These are phyloP conservation scores for Fusarium duplospermum DNA, from an alignment of 2,329 filamentous ascomycete genomes.

Conservation along the genomic window DNA sequence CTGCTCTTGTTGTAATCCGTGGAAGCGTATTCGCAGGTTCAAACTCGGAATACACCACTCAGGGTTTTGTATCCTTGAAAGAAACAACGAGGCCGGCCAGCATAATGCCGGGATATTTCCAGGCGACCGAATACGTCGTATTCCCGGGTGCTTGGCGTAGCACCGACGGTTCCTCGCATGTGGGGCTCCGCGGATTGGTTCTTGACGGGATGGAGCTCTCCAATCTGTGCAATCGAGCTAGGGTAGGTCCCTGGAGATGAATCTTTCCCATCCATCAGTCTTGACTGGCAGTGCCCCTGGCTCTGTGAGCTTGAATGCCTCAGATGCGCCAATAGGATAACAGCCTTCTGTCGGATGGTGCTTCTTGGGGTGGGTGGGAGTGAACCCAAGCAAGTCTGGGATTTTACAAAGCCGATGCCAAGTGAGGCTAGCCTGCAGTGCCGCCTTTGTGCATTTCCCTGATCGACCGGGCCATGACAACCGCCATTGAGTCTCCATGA, in stretches of 20 bases:
- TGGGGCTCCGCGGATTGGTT: constrained; percentile 8
- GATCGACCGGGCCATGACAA: background rate
- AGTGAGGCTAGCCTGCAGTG: background rate
- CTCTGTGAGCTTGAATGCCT: constrained; percentile 7
- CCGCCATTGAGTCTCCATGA: background rate
- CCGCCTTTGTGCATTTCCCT: background rate
- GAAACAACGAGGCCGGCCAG: background rate
- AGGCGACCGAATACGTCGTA: constrained; percentile 41
- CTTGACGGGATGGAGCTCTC: constrained; percentile 13
- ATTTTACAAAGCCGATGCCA: constrained; percentile 5
- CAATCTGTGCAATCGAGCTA: constrained; percentile 28
- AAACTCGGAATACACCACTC: background rate
- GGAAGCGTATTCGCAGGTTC: constrained; percentile 18
- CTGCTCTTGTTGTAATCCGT: background rate
- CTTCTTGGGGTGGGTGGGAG: constrained; percentile 10
- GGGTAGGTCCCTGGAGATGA: constrained; percentile 27
- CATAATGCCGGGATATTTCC: constrained; percentile 25
- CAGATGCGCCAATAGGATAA: constrained; percentile 24
- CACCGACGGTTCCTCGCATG: constrained; percentile 11
- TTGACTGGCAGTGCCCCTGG: constrained; percentile 31
- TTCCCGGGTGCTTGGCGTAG: constrained; percentile 1
- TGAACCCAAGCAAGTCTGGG: constrained; percentile 9
- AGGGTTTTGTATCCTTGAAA: background rate
- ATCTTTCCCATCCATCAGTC: constrained; percentile 12
- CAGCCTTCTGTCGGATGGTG: background rate